Evolutionary conservation across 2,329 filamentous ascomycete species (phyloP), one percentile per base, ranked within the genome.

Genomic region (Teratosphaeria gauchensis): DNA sequence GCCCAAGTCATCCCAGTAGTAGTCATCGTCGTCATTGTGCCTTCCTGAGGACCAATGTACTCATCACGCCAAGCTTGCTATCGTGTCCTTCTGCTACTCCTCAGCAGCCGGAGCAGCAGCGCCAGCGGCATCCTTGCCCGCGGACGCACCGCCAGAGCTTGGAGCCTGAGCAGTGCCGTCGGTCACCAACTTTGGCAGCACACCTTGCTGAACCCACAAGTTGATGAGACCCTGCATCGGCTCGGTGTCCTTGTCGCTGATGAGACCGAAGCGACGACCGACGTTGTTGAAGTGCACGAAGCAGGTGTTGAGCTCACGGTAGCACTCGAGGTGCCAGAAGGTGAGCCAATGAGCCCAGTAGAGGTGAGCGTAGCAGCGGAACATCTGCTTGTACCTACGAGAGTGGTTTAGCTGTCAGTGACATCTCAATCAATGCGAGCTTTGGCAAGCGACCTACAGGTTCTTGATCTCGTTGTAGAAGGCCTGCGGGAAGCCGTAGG

Each of bases 221-320:
- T 96, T 91, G 66, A 97, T 89, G 66, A 97, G 77, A 30, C 90
- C 90, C 77, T 95, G 90, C 90, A 97, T 96, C 24, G 92, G 92
- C 79, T 96, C 92, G 68, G 95, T 83, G 75, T 96, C 92, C 69
- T 90, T 88, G 60, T 91, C 90, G 65, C 88, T 88, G 62, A 97
- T 83, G 77, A 97, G 68, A 14, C 75, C 74, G 61, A 91, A 86
- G 70, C 96, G 84, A 70, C 91, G 92, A 58, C 91, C 94, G 54
- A 80, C 78, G 61, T 79, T 80, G 68, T 80, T 72, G 64, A 80
- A 80, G 65, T 80, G 78, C 57, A 80, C 75, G 66, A 80, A 80
- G 73, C 78, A 80, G 6, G 78, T 80, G 70, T 80, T 80, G 58
- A 80, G 73, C 69, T 80, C 76, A 67, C 77, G 77, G 71, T 77